Evolutionary conservation across 2,329 filamentous ascomycete genomes (phyloP).

Genomic region (Plectosphaerella sp.): DNA sequence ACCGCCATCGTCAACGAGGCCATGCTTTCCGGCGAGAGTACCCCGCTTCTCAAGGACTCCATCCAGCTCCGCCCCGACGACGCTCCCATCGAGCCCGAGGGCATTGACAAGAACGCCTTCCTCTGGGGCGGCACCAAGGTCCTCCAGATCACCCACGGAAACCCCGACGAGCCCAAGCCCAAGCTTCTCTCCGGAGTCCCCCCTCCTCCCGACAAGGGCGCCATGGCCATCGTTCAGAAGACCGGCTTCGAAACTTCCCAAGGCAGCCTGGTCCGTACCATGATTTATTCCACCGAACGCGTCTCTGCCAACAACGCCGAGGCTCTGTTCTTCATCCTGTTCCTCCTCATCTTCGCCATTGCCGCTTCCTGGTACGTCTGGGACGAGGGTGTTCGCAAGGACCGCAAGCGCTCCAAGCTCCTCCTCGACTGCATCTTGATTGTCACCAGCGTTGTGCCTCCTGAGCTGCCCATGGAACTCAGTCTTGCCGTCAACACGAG

Average conservation of each 20-base stretch:
- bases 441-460: slow-evolving; percentile 96
- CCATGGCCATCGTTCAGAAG: slow-evolving; percentile 90
- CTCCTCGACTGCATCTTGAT: slow-evolving; percentile 96
- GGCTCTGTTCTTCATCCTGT: slow-evolving; percentile 94
- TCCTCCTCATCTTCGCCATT: slow-evolving; percentile 91
- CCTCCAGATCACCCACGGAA: slow-evolving; percentile 88
- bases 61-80: slow-evolving; percentile 84
- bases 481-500: slow-evolving; percentile 97
- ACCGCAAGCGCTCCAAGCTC: slow-evolving; percentile 95
- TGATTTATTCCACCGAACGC: slow-evolving; percentile 99
- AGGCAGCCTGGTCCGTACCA: slow-evolving; percentile 93
- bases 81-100: slow-evolving; percentile 77
- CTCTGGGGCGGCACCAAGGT: slow-evolving; percentile 98
- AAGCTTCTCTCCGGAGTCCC: slow-evolving; percentile 73
- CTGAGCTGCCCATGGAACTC: slow-evolving; percentile 96
- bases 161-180: slow-evolving; percentile 66
- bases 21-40: slow-evolving; percentile 98
- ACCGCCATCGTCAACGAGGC: slow-evolving; percentile 98
- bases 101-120: slow-evolving; percentile 93
- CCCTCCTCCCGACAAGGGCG: slow-evolving; percentile 85
- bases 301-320: slow-evolving; percentile 98
- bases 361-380: slow-evolving; percentile 99
- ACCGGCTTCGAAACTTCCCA: slow-evolving; percentile 99
- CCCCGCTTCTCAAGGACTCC: slow-evolving; percentile 92
- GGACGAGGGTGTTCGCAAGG: slow-evolving; percentile 90